Base-by-base conservation (phyloP, 1,284 basidiomycete species). In the Fomes fomentarius region DNA sequence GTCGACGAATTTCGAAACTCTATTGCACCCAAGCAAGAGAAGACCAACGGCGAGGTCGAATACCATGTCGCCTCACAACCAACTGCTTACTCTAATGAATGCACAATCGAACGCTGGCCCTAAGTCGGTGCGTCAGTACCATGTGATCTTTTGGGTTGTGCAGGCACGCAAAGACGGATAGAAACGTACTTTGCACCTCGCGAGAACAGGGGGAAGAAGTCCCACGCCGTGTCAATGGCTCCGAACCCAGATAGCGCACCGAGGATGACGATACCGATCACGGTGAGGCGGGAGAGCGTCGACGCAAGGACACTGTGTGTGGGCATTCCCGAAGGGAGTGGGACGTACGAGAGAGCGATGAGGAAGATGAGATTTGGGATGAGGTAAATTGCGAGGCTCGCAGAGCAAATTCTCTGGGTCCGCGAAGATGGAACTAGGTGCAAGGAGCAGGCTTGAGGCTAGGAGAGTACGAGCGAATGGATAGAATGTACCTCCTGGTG, bases 231-330 rank as follows among this genome's bases (percentile, higher is more conserved):
- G 57, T 79, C 83, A 34, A 89, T 76, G 1, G 89, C 86, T 59
- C 90, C 89, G 55, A 90, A 86, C 0, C 89, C 89, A 0, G 89
- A 89, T 2, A 92, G 73, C 2, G 84, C 63, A 2, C 89, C 89
- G 10, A 92, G 82, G 44, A 89, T 80, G 25, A 85, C 76, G 0
- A 85, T 90, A 3, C 89, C 89, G 25, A 91, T 69, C 4, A 90
- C 84, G n/a, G 87, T 80, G n/a, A 92, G 75, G 11, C 89, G 80
- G 3, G 84, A 75, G 1, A 88, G 69, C 0, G 78, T 75, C 1
- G 77, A 68, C 8, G 76, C 78, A 10, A 78, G 68, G 1, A 77
- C 63, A 45, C 77, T 77, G 26, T 76, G 66, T 4, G 74, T 63
- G 22, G 70, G 64, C 17, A 85, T 67, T 15, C 76, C 77, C 19